Evolutionary conservation across 129 eudicot genomes (phyloP).

Genomic region (Artemisia annua): DNA sequence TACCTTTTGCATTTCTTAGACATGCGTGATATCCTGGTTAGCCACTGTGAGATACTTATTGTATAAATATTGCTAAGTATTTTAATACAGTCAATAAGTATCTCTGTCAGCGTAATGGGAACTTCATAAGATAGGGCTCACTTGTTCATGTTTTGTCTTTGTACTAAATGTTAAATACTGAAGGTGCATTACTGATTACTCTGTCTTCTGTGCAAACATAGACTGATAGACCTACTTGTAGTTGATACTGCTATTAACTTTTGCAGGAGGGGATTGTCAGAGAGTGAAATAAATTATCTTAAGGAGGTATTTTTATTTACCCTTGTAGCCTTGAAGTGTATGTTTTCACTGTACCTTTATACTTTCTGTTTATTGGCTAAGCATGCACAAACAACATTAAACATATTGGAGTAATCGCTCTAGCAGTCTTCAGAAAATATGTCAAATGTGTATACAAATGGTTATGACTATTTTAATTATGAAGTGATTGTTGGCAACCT

Average conservation of each 20-base stretch:
- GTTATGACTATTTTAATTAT: constrained; percentile 2
- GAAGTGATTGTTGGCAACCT: background rate
- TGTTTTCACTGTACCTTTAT: constrained; percentile 1
- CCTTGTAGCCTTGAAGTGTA: constrained; percentile 11
- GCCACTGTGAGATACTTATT: no score
- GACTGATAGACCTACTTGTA: constrained; percentile 8
- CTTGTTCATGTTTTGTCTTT: background rate
- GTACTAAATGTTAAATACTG: constrained; percentile 16
- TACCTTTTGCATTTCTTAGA: background rate
- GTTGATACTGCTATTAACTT: constrained; percentile 25
- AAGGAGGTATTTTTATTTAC: constrained; percentile 57
- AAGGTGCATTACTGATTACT: constrained; percentile 9
- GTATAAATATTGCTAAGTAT: no score
- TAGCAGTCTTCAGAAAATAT: background rate
- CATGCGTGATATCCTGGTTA: background rate
- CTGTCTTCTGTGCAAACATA: constrained; percentile 23
- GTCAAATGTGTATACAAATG: background rate
- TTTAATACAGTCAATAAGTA: no score
- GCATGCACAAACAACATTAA: constrained; percentile 8
- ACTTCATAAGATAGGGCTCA: no score
- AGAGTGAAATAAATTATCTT: constrained; percentile 78
- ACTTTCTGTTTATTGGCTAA: constrained; percentile 15
- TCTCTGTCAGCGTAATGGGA: no score
- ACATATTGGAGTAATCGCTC: background rate
- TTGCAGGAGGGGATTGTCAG: constrained; percentile 96